Evolutionary conservation across 371 early-diverging fungal genomes (phyloP).

Genomic region (Circinella umbellata): DNA sequence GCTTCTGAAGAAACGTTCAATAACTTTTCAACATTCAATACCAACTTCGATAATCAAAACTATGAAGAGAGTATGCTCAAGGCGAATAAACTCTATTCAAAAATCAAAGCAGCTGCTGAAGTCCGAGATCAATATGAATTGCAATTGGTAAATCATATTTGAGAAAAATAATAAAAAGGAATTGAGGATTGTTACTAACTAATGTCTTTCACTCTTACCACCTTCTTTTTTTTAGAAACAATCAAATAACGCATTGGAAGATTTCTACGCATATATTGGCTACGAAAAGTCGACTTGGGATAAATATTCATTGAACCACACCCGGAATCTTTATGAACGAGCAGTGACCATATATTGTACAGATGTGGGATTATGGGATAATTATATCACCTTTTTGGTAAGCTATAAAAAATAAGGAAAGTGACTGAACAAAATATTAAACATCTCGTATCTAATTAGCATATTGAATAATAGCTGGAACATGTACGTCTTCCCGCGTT

Average conservation of each 20-base stretch:
- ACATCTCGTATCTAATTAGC: background rate
- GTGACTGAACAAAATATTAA: background rate
- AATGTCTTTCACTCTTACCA: too few species aligned
- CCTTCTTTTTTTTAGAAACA: constrained; percentile 12
- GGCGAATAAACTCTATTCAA: constrained; percentile 55
- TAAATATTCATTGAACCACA: constrained; percentile 30
- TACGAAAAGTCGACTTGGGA: constrained; percentile 39
- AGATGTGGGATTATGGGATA: constrained; percentile 69
- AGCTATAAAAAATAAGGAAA: background rate
- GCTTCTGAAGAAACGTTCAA: constrained; percentile 68
- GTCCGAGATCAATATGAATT: constrained; percentile 61
- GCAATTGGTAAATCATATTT: constrained; percentile 38
- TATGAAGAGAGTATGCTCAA: constrained; percentile 66
- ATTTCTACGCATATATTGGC: constrained; percentile 54
- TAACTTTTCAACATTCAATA: constrained; percentile 70
- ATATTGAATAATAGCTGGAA: constrained; percentile 31
- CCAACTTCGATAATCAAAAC: constrained; percentile 49
- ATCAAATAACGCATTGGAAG: constrained; percentile 35
- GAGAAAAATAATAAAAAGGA: background rate
- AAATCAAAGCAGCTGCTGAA: constrained; percentile 45
- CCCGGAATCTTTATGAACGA: constrained; percentile 68
- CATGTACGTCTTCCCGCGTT: constrained; percentile 26
- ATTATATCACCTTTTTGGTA: constrained; percentile 68
- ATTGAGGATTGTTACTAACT: too few species aligned
- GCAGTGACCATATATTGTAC: constrained; percentile 61